A percentile compares a stretch with the other conserved stretches of the same genome.
phyloP scores from a whole-genome alignment of 1,284 basidiomycete species.

The Leccinum solheimii region DNA sequence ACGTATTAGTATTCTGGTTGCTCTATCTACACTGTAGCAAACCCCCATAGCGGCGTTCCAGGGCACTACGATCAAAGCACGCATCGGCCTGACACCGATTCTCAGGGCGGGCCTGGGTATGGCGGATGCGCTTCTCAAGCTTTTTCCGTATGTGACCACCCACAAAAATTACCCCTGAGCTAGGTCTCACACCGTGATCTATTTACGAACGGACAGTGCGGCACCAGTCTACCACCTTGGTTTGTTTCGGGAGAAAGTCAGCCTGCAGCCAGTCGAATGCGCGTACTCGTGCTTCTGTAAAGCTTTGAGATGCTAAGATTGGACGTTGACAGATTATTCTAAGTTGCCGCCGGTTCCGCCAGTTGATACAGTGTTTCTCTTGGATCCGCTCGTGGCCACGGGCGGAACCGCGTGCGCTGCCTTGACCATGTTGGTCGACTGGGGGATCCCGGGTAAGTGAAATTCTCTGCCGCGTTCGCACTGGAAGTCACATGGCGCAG shows the following conservation, averaged over 20 bases:
- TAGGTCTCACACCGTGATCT: slow-evolving; percentile 3
- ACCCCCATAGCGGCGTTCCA: slow-evolving; percentile 69
- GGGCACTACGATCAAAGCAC: slow-evolving; percentile 66
- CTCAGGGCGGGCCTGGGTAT: slow-evolving; percentile 94
- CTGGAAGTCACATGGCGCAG: slow-evolving; percentile 37
- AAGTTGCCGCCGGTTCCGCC: slow-evolving; percentile 81
- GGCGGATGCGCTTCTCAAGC: slow-evolving; percentile 79
- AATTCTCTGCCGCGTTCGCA: neutral
- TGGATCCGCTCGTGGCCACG: slow-evolving; percentile 93
- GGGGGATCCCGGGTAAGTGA: slow-evolving; percentile 74
- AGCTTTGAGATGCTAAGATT: slow-evolving; percentile 3
- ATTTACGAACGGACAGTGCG: slow-evolving; percentile 39
- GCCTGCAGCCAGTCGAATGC: slow-evolving; percentile 93
- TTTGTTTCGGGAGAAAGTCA: slow-evolving; percentile 86
- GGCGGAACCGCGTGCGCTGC: slow-evolving; percentile 92
- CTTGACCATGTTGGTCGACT: slow-evolving; percentile 80
- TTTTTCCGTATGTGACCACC: slow-evolving; percentile 67
- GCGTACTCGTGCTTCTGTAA: slow-evolving; percentile 26
- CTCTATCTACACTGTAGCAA: slow-evolving; percentile 39
- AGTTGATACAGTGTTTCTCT: slow-evolving; percentile 80
- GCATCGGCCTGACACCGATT: slow-evolving; percentile 87
- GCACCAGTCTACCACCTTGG: slow-evolving; percentile 92
- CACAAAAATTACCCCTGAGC: neutral
- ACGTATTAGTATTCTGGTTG: neutral
- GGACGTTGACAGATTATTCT: slow-evolving; percentile 70